Evolutionary conservation across 2,329 filamentous ascomycete genomes (phyloP).

Genomic region (Paracamarosporium sp.): DNA sequence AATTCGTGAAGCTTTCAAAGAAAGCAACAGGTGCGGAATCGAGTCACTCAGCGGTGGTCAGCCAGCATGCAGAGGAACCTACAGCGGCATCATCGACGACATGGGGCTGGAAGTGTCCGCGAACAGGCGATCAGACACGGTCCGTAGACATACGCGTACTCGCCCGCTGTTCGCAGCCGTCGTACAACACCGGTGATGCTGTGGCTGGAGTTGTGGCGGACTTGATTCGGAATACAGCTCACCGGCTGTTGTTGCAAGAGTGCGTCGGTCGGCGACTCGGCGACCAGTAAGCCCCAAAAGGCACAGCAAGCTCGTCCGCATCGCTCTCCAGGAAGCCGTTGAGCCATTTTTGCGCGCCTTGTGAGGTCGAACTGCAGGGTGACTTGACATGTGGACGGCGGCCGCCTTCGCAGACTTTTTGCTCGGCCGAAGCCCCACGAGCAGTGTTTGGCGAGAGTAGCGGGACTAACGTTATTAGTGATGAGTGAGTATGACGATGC

Average conservation of each 20-base stretch:
- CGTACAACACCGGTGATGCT: background rate
- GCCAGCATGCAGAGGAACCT: background rate
- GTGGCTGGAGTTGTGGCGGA: conserved; percentile 6
- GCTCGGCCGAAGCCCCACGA: conserved; percentile 31
- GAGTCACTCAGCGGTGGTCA: conserved; percentile 13
- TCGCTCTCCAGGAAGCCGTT: conserved; percentile 13
- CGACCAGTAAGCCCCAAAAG: conserved; percentile 6
- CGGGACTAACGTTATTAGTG: conserved; percentile 27
- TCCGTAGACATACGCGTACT: background rate
- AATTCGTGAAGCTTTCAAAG: conserved; percentile 7
- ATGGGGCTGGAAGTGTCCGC: background rate
- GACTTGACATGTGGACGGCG: conserved; percentile 17
- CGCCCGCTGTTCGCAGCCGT: conserved; percentile 2
- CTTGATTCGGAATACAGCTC: background rate
- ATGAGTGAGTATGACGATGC: conserved; percentile 29
- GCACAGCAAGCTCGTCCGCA: conserved; percentile 11
- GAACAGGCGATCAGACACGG: background rate
- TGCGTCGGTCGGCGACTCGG: conserved; percentile 16
- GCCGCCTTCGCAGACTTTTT: conserved; percentile 10
- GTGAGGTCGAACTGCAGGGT: conserved; percentile 16
- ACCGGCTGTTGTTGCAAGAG: conserved; percentile 5
- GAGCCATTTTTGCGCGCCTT: conserved; percentile 27
- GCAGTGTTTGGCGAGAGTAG: conserved; percentile 11
- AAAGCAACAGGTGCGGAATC: conserved; percentile 16
- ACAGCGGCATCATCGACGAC: background rate